phyloP scores from a whole-genome alignment of 2,329 filamentous ascomycete genomes.

The Aureobasidium zeae region DNA sequence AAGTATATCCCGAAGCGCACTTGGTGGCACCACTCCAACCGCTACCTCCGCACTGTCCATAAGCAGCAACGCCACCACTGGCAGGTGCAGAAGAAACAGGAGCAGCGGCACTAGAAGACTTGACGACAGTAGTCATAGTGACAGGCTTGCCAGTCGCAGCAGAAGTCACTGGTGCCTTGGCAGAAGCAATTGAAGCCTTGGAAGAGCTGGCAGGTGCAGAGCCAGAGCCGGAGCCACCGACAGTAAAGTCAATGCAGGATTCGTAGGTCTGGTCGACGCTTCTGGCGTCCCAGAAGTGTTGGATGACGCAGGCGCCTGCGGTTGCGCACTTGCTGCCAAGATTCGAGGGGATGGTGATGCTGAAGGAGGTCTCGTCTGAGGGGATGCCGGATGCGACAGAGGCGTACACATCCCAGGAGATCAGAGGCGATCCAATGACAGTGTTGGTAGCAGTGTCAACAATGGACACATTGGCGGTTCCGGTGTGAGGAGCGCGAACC shows the following conservation, averaged over 20 bases:
- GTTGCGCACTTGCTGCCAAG: conserved; percentile 39
- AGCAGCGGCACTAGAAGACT: conserved; percentile 3
- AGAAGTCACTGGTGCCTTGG: conserved; percentile 4
- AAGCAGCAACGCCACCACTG: conserved; percentile 5
- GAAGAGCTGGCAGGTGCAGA: conserved; percentile 10
- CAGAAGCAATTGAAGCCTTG: background rate
- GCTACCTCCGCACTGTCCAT: conserved; percentile 29
- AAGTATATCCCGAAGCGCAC: conserved; percentile 29
- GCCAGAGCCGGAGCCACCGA: conserved; percentile 25
- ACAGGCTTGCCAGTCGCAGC: conserved; percentile 2
- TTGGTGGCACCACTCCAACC: conserved; percentile 29
- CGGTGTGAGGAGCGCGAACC: conserved; percentile 46
- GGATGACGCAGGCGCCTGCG: conserved; percentile 46
- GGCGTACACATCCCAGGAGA: conserved; percentile 48
- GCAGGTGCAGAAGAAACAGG: conserved; percentile 2
- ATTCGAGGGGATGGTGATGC: conserved; percentile 45
- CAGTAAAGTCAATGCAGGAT: conserved; percentile 52
- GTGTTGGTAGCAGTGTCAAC: conserved; percentile 45
- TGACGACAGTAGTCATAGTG: conserved; percentile 7
- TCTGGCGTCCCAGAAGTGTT: conserved; percentile 54
- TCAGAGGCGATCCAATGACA: conserved; percentile 45
- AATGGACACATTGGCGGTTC: conserved; percentile 50
- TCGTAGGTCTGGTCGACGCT: conserved; percentile 53
- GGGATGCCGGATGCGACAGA: conserved; percentile 36
- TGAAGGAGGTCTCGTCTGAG: conserved; percentile 41